Percentiles rank a stretch among this genome's conserved stretches.
Conservation (phyloP, 768 basidiomycete species). For the Crucibulum laeve region DNA sequence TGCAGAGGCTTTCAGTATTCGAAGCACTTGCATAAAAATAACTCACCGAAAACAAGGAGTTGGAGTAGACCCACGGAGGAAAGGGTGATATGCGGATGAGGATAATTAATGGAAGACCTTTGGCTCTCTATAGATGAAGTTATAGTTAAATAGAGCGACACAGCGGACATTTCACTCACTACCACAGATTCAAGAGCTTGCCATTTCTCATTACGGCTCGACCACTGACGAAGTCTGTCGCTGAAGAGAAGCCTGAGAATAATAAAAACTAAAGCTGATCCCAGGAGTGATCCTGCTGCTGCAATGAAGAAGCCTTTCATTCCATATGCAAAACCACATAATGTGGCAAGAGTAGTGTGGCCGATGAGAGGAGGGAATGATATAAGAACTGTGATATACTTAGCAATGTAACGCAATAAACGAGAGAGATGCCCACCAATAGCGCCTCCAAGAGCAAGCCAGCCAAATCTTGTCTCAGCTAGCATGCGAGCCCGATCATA, state of each 20-base stretch:
- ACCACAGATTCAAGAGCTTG: constrained; percentile 72
- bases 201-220: constrained; percentile 66
- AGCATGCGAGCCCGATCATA: constrained; percentile 67
- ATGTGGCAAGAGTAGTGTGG: constrained; percentile 58
- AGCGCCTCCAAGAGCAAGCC: constrained; percentile 45
- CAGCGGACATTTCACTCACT: constrained; percentile 34
- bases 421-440: constrained; percentile 41
- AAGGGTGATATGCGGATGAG: constrained; percentile 79
- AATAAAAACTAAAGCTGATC: constrained; percentile 60
- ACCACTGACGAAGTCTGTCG: constrained; percentile 52
- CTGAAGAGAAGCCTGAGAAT: constrained; percentile 57
- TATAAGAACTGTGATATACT: constrained; percentile 30
- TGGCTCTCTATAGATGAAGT: constrained; percentile 44
- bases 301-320: constrained; percentile 71
- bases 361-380: constrained; percentile 64
- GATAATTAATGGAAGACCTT: constrained; percentile 78
- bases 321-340: constrained; percentile 84
- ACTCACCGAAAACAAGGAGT: constrained; percentile 72
- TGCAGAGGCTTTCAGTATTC: constrained; percentile 17
- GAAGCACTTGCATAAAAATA: constrained; percentile 1
- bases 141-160: neutral
- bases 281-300: constrained; percentile 53
- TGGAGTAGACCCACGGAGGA: constrained; percentile 88
- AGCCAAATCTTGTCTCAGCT: constrained; percentile 56
- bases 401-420: constrained; percentile 1